These are phyloP conservation scores for Monosporascus sp. DNA, from an alignment of 2,329 filamentous ascomycete genomes.

Conservation along the genomic window DNA sequence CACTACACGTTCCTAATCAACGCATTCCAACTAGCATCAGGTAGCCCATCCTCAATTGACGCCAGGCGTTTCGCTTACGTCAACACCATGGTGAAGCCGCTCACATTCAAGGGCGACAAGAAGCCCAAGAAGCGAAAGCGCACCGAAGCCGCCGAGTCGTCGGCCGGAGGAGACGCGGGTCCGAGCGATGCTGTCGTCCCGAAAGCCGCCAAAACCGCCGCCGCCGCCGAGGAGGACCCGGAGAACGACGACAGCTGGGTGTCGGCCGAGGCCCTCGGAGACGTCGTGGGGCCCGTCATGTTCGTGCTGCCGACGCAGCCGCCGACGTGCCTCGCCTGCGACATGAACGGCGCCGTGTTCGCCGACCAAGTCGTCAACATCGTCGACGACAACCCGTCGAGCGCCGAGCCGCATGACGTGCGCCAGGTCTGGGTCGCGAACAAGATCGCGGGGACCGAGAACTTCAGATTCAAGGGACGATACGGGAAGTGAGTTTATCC, in stretches of 20 bases:
- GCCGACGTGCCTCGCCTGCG: constrained; percentile 73
- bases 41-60: no score
- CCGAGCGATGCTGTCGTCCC: constrained; percentile 19
- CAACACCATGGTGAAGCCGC: constrained; percentile 72
- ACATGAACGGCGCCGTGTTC: constrained; percentile 83
- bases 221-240: constrained; percentile 26
- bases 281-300: constrained; percentile 77
- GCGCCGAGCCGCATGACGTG: constrained; percentile 91
- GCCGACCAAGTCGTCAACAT: constrained; percentile 79
- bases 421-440: constrained; percentile 93
- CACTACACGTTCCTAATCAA: no score
- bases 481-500: constrained; percentile 65
- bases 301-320: constrained; percentile 73
- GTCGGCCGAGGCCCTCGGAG: constrained; percentile 65
- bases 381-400: constrained; percentile 73
- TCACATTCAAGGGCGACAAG: constrained; percentile 96
- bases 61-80: neutral
- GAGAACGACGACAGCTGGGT: constrained; percentile 86
- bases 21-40: no score
- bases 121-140: constrained; percentile 90
- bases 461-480: constrained; percentile 81
- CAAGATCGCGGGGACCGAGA: constrained; percentile 73
- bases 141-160: constrained; percentile 37
- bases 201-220: constrained; percentile 16
- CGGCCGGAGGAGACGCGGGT: constrained; percentile 29